Evolutionary conservation across 2,329 filamentous ascomycete species (phyloP).

Genomic region (Alternaria solani): DNA sequence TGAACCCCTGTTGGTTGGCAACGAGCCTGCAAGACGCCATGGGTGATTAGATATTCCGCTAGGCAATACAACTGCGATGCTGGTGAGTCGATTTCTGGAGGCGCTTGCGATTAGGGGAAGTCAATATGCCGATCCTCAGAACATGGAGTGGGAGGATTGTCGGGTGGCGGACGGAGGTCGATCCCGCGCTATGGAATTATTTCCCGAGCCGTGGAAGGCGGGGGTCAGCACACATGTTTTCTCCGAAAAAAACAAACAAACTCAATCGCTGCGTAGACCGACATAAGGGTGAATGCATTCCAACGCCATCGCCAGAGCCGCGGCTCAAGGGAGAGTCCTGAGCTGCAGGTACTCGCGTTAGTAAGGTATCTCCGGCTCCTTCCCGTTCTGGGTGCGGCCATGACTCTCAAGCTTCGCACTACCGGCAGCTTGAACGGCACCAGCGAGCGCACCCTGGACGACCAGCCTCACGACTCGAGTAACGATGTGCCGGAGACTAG

Average conservation of each 20-base stretch:
- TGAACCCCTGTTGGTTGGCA: neutral
- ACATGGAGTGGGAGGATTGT: constrained; percentile 4
- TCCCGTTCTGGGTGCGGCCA: constrained; percentile 1
- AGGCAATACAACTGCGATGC: neutral
- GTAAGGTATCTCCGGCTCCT: neutral
- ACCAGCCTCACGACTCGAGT: constrained; percentile 1
- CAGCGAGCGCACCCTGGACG: neutral
- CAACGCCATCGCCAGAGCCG: neutral
- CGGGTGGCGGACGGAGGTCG: constrained; percentile 6
- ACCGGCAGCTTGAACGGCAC: neutral
- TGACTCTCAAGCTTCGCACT: constrained; percentile 10
- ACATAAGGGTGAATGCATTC: neutral
- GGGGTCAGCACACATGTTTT: neutral
- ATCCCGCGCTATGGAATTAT: constrained; percentile 6
- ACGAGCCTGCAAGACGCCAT: neutral
- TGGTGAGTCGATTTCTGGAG: constrained; percentile 2
- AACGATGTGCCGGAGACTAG: neutral
- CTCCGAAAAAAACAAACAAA: neutral
- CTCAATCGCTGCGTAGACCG: neutral
- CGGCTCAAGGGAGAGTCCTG: neutral
- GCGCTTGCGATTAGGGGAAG: neutral
- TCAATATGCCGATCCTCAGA: constrained; percentile 1
- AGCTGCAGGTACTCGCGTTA: neutral
- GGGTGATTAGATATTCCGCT: neutral
- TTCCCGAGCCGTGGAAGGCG: constrained; percentile 1